Evolutionary conservation across 2,329 filamentous ascomycete species (phyloP).

Genomic region (Trichophyton verrucosum): DNA sequence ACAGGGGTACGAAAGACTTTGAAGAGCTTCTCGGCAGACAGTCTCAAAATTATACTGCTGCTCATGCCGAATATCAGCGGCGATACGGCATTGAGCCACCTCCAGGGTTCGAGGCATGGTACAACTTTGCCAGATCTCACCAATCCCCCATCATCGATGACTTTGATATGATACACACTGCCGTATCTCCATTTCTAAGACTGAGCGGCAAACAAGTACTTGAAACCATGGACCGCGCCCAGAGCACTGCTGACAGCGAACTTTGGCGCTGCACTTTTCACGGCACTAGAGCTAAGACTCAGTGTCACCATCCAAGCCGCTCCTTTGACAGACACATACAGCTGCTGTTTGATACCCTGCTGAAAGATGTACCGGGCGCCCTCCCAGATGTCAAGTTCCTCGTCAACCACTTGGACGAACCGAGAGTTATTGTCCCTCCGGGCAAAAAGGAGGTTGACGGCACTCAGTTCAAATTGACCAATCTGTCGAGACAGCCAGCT

Average conservation of each 20-base stretch:
- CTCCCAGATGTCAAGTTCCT: conserved; percentile 8
- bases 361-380: conserved; percentile 1
- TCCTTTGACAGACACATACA: conserved; percentile 6
- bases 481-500: conserved; percentile 5
- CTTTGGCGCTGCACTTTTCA: conserved; percentile 7
- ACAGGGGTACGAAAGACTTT: not conserved
- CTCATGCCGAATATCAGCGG: conserved; percentile 6
- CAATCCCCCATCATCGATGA: conserved; percentile 8
- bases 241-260: conserved; percentile 2
- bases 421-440: conserved; percentile 4
- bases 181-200: conserved; percentile 8
- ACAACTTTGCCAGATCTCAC: conserved; percentile 8
- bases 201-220: conserved; percentile 6
- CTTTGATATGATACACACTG: conserved; percentile 7
- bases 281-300: not conserved
- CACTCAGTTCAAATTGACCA: conserved; percentile 2
- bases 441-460: too few relatives aligned
- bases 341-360: conserved; percentile 4
- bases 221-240: not conserved
- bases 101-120: conserved; percentile 8
- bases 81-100: conserved; percentile 7
- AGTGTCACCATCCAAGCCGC: conserved; percentile 5
- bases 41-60: conserved; percentile 5
- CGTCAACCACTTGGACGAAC: conserved; percentile 11
- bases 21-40: conserved; percentile 1